These are phyloP conservation scores for Lolium perenne DNA, from an alignment of 176 grass and related monocot species.

Conservation along the genomic window DNA sequence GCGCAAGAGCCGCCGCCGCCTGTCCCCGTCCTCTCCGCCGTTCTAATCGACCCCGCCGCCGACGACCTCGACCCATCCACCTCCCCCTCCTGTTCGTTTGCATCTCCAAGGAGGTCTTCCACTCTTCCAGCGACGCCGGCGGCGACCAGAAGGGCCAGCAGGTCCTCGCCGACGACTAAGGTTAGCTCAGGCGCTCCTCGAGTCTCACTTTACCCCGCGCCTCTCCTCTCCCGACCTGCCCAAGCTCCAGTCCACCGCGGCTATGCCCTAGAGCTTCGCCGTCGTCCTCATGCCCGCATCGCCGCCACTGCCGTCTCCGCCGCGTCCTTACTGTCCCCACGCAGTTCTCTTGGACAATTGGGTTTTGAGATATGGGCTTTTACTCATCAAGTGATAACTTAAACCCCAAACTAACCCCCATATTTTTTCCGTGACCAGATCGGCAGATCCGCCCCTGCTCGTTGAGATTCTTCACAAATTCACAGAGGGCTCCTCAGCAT, in stretches of 20 bases:
- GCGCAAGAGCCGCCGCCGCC: too few relatives aligned
- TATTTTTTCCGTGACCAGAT: background rate
- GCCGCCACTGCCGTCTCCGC: background rate
- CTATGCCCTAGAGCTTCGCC: background rate
- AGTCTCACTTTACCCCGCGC: background rate
- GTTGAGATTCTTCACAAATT: background rate
- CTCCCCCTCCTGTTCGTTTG: background rate
- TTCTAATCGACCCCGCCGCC: too few relatives aligned
- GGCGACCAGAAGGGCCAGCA: background rate
- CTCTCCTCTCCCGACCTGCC: background rate
- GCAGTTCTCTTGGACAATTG: background rate
- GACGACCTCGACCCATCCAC: background rate
- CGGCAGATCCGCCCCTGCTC: background rate
- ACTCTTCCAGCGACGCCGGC: background rate
- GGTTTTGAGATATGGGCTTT: background rate
- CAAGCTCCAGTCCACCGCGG: background rate
- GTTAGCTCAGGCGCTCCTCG: background rate
- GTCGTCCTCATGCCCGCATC: background rate
- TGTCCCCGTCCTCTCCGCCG: too few relatives aligned
- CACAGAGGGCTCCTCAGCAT: constrained; percentile 24
- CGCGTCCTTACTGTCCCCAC: background rate
- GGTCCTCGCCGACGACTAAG: background rate
- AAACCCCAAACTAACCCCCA: constrained; percentile 9
- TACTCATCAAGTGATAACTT: background rate
- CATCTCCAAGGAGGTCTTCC: background rate